Evolutionary conservation across 202 grass and related monocot species (phyloP), one percentile per base, ranked within the genome.

Genomic region (Setaria viridis): DNA sequence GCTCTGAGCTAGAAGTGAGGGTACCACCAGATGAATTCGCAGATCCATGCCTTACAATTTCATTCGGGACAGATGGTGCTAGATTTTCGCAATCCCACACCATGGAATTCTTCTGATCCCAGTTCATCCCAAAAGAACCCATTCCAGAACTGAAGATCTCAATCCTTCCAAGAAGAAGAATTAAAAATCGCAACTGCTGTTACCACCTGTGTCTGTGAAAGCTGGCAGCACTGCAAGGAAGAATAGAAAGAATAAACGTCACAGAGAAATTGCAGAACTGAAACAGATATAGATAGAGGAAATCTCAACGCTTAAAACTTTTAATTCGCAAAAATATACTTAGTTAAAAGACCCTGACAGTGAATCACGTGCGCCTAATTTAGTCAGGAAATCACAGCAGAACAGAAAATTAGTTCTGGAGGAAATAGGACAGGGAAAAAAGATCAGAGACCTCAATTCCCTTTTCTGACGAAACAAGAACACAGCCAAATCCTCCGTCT

Each of bases 51-150:
- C 65, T 33, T 32, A 14, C 17, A 48, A 14, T 82, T 73, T 62
- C 17, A 51, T 49, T 79, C 17, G 29, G 57, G 39, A 59, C 43
- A 20, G 82, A 72, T 14, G 29, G 48, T 4, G 67, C 66, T 5
- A 82, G 33, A 67, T 71, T 73, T 57, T 82, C 84, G 67, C 88
- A 90, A 50, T 90, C 74, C 83, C 79, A 86, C 56, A 78, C 57
- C 72, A 90, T 42, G 25, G 84, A 25, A 51, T 50, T 59, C 54
- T 78, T 86, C 62, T 63, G 72, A 82, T 81, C 77, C 83, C 88
- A 86, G 39, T 90, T 76, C 88, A 86, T 86, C 48, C 78, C 64
- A 78, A 59, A 72, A 50, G 79, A 77, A 63, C 62, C 16, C 42
- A 66, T 46, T 11, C 19, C 54, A 58, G 29, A 65, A 70, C 21